Evolutionary conservation across 768 basidiomycete genomes (phyloP).

Genomic region (Candolleomyces aberdarensis): DNA sequence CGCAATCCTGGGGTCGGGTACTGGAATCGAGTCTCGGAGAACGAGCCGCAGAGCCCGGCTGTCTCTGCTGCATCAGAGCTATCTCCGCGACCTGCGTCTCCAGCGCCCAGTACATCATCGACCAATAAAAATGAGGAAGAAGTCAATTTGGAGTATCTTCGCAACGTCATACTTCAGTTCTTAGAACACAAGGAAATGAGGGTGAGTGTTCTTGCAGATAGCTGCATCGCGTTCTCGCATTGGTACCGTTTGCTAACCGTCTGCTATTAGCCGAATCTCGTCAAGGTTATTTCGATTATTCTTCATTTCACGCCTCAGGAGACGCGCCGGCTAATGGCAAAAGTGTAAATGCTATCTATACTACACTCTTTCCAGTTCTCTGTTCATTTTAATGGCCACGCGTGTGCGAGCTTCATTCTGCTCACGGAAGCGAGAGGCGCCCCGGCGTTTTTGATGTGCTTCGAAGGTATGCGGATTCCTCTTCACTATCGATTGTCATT

Average conservation of each 20-base stretch:
- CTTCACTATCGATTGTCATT: too few species aligned
- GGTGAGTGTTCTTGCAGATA: constrained; percentile 46
- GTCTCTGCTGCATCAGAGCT: constrained; percentile 28
- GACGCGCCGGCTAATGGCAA: constrained; percentile 82
- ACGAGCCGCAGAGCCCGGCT: constrained; percentile 36
- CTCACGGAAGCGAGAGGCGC: too few species aligned
- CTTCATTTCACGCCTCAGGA: constrained; percentile 95
- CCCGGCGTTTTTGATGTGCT: too few species aligned
- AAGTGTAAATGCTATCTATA: constrained; percentile 48
- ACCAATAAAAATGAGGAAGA: constrained; percentile 71
- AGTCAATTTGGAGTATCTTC: constrained; percentile 90
- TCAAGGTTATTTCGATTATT: constrained; percentile 89
- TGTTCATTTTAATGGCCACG: too few species aligned
- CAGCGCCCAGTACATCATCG: constrained; percentile 27
- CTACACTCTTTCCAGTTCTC: constrained; percentile 11
- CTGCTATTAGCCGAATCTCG: constrained; percentile 71
- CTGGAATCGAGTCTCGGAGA: constrained; percentile 49
- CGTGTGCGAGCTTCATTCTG: too few species aligned
- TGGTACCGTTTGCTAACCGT: not conserved
- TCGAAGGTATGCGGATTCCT: too few species aligned
- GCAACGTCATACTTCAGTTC: constrained; percentile 96
- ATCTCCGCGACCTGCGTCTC: constrained; percentile 34
- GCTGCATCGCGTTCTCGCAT: not conserved
- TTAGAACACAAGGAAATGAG: constrained; percentile 98
- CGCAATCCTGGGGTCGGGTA: constrained; percentile 94